phyloP scores from a whole-genome alignment of 495 filamentous ascomycete genomes.

The Hamigera avellanea region DNA sequence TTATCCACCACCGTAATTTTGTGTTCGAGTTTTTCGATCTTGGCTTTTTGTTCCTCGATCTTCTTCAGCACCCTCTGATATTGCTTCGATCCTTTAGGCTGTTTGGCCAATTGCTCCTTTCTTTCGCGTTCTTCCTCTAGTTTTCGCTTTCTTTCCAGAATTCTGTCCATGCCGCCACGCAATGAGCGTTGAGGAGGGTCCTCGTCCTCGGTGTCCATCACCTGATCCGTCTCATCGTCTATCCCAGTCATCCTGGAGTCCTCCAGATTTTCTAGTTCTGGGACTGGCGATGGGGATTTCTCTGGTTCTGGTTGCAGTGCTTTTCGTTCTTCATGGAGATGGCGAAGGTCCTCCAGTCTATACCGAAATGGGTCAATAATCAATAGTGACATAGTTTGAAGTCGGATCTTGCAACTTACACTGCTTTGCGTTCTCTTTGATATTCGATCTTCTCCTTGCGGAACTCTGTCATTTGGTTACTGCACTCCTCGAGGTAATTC shows the following conservation, averaged over 20 bases:
- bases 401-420: conserved; percentile 46
- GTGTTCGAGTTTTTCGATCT: conserved; percentile 68
- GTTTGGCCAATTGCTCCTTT: conserved; percentile 67
- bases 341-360: conserved; percentile 73
- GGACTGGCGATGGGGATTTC: conserved; percentile 51
- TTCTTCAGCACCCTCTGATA: conserved; percentile 78
- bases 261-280: conserved; percentile 42
- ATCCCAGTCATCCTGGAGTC: conserved; percentile 60
- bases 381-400: background rate
- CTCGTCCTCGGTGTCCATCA: conserved; percentile 52
- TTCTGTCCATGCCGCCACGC: conserved; percentile 66
- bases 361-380: conserved; percentile 10
- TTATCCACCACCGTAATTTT: conserved; percentile 78
- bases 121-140: conserved; percentile 72
- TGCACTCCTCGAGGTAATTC: conserved; percentile 81
- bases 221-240: conserved; percentile 39
- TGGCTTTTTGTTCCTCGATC: conserved; percentile 72
- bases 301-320: conserved; percentile 59
- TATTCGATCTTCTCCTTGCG: conserved; percentile 92
- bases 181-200: conserved; percentile 51
- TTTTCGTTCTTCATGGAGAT: conserved; percentile 79
- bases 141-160: conserved; percentile 70
- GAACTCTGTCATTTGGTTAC: conserved; percentile 81
- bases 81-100: conserved; percentile 77
- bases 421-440: conserved; percentile 69